Evolutionary conservation across 768 basidiomycete genomes (phyloP), one percentile per base, ranked within the genome.

Genomic region (Amanita subjunquillea): DNA sequence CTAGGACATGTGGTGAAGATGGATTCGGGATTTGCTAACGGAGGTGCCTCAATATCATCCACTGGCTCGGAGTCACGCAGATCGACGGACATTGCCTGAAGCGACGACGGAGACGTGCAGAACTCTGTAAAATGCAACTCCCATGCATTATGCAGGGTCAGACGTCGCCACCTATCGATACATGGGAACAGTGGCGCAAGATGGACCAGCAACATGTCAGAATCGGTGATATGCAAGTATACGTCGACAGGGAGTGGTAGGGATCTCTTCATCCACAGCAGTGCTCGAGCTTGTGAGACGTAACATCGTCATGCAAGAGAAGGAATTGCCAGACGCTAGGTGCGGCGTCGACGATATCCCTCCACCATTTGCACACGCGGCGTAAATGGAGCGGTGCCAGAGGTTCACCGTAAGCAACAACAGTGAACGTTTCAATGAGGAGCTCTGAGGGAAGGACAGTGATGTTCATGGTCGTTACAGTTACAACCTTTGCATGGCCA

Each of bases 301-400:
- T 56, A 5, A 58, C 55, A 4, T 61, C 54, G n/a, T 79, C 76
- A 61, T 76, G 64, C 52, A 89, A 66, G 49, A 66, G 61, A 55
- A 88, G 70, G 47, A 62, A 65, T 58, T 79, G 79, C 87, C 85
- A 89, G 43, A 82, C 60, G 29, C 69, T 64, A 0, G 87, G 85
- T 0, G 78, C 77, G 1, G 70, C 64, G 58, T 75, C 61, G 34
- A 77, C 72, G 40, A 86, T 65, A 37, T 71, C 66, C 55, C 69
- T 71, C 86, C 87, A 90, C 56, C 72, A 68, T 22, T 62, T 70
- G 51, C 80, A 87, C 25, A 88, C 83, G 17, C 63, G 58, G 25
- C 71, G 70, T 37, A 88, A 63, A 15, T 60, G 64, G 48, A 85
- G 63, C 3, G 79, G 79, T 0, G 72, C 67, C 25, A 77, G 65